Evolutionary conservation across 2,329 filamentous ascomycete genomes (phyloP).

Genomic region (Fusarium albosuccineum): DNA sequence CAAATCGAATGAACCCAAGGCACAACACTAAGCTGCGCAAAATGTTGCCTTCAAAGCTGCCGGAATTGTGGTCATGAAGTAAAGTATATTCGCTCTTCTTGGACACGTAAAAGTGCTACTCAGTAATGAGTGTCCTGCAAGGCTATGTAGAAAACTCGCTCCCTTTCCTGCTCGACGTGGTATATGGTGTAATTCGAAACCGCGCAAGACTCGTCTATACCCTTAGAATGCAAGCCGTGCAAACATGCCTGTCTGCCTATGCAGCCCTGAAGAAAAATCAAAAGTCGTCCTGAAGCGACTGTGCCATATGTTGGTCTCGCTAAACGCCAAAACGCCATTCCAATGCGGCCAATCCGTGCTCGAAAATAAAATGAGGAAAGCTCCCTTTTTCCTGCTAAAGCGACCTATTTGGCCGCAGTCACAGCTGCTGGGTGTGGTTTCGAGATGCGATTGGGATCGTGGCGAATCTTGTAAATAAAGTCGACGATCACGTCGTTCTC

Average conservation of each 20-base stretch:
- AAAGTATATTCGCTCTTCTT: too few relatives aligned
- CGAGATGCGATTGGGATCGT: constrained; percentile 48
- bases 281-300: constrained; percentile 23
- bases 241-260: constrained; percentile 32
- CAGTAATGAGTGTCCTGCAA: background rate
- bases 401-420: constrained; percentile 29
- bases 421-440: constrained; percentile 34
- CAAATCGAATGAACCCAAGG: background rate
- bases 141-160: constrained; percentile 8
- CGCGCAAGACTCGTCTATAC: constrained; percentile 31
- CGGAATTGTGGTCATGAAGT: background rate
- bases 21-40: background rate
- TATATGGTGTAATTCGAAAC: constrained; percentile 43
- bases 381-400: constrained; percentile 1
- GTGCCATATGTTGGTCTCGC: constrained; percentile 21
- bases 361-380: constrained; percentile 1
- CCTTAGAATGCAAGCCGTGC: constrained; percentile 25
- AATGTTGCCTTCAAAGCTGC: background rate
- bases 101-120: background rate
- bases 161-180: constrained; percentile 35
- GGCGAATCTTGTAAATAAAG: constrained; percentile 76
- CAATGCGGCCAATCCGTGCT: constrained; percentile 25
- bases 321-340: constrained; percentile 40
- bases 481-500: constrained; percentile 88
- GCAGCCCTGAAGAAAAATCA: constrained; percentile 26